phyloP scores from a whole-genome alignment of 495 filamentous ascomycete species.

The Annulohypoxylon nitens region DNA sequence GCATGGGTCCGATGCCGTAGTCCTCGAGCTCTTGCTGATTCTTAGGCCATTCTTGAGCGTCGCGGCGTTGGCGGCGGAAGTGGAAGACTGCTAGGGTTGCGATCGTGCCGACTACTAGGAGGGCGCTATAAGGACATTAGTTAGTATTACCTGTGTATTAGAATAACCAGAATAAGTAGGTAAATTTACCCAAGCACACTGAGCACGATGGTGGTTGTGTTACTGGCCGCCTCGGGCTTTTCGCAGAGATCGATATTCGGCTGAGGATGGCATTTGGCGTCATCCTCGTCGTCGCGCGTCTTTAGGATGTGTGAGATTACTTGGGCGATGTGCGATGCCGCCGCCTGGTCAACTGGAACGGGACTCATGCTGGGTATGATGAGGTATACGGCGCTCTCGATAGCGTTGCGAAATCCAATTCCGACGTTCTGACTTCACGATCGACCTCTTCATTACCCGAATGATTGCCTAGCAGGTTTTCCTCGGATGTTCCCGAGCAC shows the following conservation, averaged over 20 bases:
- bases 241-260: slow-evolving; percentile 51
- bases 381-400: neutral
- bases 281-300: slow-evolving; percentile 25
- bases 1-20: slow-evolving; percentile 42
- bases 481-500: slow-evolving; percentile 33
- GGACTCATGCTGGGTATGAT: slow-evolving; percentile 32
- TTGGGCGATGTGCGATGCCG: slow-evolving; percentile 34
- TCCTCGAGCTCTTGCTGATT: slow-evolving; percentile 52
- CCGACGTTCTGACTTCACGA: slow-evolving; percentile 13
- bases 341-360: slow-evolving; percentile 29
- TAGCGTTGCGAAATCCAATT: slow-evolving; percentile 16
- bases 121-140: slow-evolving; percentile 26
- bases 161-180: neutral
- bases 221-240: slow-evolving; percentile 38
- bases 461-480: neutral
- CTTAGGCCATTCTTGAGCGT: slow-evolving; percentile 50
- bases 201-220: slow-evolving; percentile 37
- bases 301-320: slow-evolving; percentile 31
- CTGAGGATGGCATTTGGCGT: slow-evolving; percentile 45
- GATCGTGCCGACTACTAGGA: slow-evolving; percentile 37
- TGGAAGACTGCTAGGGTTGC: slow-evolving; percentile 40
- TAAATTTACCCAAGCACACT: slow-evolving; percentile 44
- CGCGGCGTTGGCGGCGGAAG: slow-evolving; percentile 40
- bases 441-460: slow-evolving; percentile 36
- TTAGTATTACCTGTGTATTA: neutral